Conservation (phyloP, 129 eudicot species). For the Erigeron canadensis region DNA sequence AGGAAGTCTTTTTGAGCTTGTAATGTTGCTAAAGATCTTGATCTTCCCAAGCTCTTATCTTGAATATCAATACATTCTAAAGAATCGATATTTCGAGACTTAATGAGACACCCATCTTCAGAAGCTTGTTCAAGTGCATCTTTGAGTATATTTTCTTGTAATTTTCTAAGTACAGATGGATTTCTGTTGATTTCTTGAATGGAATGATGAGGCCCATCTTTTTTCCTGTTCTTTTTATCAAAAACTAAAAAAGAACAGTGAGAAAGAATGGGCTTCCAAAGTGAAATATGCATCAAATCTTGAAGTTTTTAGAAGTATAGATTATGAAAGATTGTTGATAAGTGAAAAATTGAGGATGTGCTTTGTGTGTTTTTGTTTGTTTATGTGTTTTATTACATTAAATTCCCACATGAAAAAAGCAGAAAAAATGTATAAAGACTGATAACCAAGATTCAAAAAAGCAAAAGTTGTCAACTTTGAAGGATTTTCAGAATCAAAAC, state of each 20-base stretch:
- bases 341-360: slow-evolving; percentile 15
- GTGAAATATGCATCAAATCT: slow-evolving; percentile 66
- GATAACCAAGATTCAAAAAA: slow-evolving; percentile 41
- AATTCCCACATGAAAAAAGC: slow-evolving; percentile 31
- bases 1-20: slow-evolving; percentile 57
- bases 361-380: slow-evolving; percentile 11
- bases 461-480: slow-evolving; percentile 42
- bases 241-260: slow-evolving; percentile 53
- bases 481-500: slow-evolving; percentile 40
- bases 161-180: slow-evolving; percentile 49
- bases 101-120: slow-evolving; percentile 62
- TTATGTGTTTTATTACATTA: slow-evolving; percentile 21
- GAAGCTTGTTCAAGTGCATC: slow-evolving; percentile 81
- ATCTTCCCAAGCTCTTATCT: slow-evolving; percentile 48
- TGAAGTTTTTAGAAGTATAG: not conserved
- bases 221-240: slow-evolving; percentile 48
- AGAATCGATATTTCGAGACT: slow-evolving; percentile 46
- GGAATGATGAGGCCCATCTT: slow-evolving; percentile 34
- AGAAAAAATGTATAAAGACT: slow-evolving; percentile 31
- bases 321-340: not conserved
- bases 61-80: slow-evolving; percentile 36
- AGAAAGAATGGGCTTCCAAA: slow-evolving; percentile 65
- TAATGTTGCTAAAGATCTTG: slow-evolving; percentile 53
- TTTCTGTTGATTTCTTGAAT: slow-evolving; percentile 31
- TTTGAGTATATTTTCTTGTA: slow-evolving; percentile 53